Conservation (phyloP, 345 rosid species). For the Nasturtium officinale region DNA sequence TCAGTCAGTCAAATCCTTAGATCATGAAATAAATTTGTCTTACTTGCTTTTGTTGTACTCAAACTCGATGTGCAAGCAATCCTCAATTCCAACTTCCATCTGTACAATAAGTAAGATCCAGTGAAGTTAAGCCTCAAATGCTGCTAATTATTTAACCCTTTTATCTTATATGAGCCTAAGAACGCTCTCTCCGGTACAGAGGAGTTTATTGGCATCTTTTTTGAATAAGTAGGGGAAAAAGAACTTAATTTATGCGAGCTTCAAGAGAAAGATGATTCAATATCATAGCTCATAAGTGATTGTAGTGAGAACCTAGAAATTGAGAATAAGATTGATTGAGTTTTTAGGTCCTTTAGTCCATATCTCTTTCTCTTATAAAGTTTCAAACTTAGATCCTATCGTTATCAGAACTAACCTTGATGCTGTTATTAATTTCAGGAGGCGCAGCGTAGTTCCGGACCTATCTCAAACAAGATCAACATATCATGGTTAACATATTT, state of each 20-base stretch:
- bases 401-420: conserved; percentile 63
- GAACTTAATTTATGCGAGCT: conserved; percentile 1
- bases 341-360: background rate
- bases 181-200: conserved; percentile 7
- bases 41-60: conserved; percentile 99
- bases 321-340: background rate
- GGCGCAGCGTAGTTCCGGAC: conserved; percentile 75
- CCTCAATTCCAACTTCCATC: conserved; percentile 99
- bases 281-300: background rate
- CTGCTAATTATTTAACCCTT: conserved; percentile 7
- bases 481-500: background rate
- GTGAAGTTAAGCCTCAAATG: background rate
- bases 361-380: background rate
- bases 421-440: conserved; percentile 88
- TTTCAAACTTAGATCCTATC: conserved; percentile 12
- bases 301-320: conserved; percentile 1
- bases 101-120: conserved; percentile 44
- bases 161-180: background rate
- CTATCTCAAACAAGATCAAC: conserved; percentile 47
- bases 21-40: conserved; percentile 13
- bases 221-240: background rate
- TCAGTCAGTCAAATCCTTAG: conserved; percentile 2
- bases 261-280: background rate
- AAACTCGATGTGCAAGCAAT: conserved; percentile 96
- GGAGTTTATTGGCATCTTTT: background rate